Evolutionary conservation across 106 monocot species (phyloP), one percentile per base, ranked within the genome.

Genomic region (Iris macrosiphon): DNA sequence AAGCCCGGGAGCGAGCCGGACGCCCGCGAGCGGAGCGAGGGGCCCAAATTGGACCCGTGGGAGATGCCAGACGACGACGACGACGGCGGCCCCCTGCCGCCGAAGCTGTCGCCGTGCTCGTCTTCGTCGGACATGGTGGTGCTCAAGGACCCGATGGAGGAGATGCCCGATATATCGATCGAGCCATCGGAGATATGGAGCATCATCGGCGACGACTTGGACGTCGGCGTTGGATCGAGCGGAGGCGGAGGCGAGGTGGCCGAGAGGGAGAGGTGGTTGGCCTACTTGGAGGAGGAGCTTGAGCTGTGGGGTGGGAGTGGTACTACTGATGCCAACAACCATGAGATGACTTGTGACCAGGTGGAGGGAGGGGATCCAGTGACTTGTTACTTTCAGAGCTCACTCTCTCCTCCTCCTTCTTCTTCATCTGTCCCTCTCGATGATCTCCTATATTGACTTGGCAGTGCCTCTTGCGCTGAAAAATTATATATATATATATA

Each of bases 271-370:
- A 49, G 30, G 15, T 87, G 77, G 87, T 57, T 82, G 54, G 60
- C 60, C 13, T 58, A 75, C 40, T 62, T 87, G 52, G 87, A 87
- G 57, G 71, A 62, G 35, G 82, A 87, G 65, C 64, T 87, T 6
- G 87, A 72, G 25, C 47, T 81, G 47, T 66, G 71, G 62, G 73
- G 51, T 9, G 31, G 52, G 24, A 44, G 15, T 25, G 58, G 42
- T 4, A 43, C 11, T 6, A 52, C 13, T 18, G 22, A 8, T 17
- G 49, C n/a, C 2, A 25, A 49, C 12, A 19, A 49, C 24, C 8
- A n/a, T n/a, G n/a, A n/a, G n/a, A n/a, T n/a, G n/a, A n/a, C n/a
- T n/a, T n/a, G n/a, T n/a, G 41, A 58, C 38, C 6, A 0, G 3
- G 5, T 41, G 40, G 41, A 58, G 25, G 57, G 39, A 27, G 57